phyloP scores from a whole-genome alignment of 23 red algal species.

The Pyropia haitanensis region DNA sequence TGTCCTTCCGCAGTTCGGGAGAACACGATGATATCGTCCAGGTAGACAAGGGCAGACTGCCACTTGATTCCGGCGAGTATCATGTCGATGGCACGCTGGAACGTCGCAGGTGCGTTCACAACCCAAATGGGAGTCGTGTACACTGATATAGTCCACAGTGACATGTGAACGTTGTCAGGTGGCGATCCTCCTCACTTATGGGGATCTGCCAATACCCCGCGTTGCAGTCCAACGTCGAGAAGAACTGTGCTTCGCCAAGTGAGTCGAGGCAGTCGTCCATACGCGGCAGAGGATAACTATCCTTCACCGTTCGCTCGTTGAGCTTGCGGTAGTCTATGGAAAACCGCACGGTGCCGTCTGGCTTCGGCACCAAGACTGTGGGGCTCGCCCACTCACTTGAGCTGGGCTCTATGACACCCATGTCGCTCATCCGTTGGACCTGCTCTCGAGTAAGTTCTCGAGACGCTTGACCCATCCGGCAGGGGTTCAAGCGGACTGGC shows the following conservation, averaged over 20 bases:
- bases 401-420: too few relatives aligned
- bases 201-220: conserved; percentile 2
- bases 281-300: too few relatives aligned
- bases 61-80: conserved; percentile 2
- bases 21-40: conserved; percentile 11
- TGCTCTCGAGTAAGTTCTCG: too few relatives aligned
- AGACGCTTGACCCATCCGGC: too few relatives aligned
- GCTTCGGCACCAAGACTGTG: too few relatives aligned
- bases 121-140: not conserved
- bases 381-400: too few relatives aligned
- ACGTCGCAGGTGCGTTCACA: conserved; percentile 19
- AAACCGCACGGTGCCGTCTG: too few relatives aligned
- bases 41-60: not conserved
- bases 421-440: too few relatives aligned
- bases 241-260: not conserved
- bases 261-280: not conserved
- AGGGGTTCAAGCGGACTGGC: too few relatives aligned
- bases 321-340: too few relatives aligned
- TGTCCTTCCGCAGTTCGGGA: conserved; percentile 9
- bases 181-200: not conserved
- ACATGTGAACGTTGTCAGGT: not conserved
- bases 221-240: not conserved
- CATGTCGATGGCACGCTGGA: conserved; percentile 25
- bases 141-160: not conserved
- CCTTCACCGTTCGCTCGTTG: too few relatives aligned